These are phyloP conservation scores for Phytophthora rubi DNA, from an alignment of 352 stramenopile genomes.

Conservation along the genomic window DNA sequence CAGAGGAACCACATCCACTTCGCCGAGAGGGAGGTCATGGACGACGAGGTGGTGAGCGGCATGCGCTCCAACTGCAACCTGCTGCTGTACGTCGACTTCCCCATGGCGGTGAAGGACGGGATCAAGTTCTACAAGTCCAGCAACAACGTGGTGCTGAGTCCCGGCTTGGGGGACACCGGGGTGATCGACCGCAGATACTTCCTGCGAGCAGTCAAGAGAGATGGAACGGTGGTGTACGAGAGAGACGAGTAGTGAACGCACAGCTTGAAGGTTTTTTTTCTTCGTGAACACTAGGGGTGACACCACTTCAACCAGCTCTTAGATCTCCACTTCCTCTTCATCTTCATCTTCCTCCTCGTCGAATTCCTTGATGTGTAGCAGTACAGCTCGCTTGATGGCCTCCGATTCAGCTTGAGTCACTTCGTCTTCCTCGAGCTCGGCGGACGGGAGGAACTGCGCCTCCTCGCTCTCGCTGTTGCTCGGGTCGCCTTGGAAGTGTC, in stretches of 20 bases:
- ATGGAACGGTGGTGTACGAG: constrained; percentile 64
- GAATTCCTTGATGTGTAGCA: constrained; percentile 40
- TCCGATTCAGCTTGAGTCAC: constrained; percentile 23
- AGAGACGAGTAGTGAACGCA: constrained; percentile 26
- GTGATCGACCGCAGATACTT: constrained; percentile 69
- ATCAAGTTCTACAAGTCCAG: constrained; percentile 87
- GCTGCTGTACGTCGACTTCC: constrained; percentile 78
- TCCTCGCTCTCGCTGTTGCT: constrained; percentile 32
- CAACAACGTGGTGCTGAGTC: constrained; percentile 86
- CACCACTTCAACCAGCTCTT: constrained; percentile 1
- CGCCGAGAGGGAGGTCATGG: constrained; percentile 51
- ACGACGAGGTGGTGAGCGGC: constrained; percentile 77
- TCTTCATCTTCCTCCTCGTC: constrained; percentile 24
- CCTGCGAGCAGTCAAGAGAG: constrained; percentile 52
- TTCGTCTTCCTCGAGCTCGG: constrained; percentile 19
- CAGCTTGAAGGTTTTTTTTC: neutral
- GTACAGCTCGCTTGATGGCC: constrained; percentile 33
- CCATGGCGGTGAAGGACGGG: constrained; percentile 59
- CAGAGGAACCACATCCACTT: constrained; percentile 90
- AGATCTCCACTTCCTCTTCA: constrained; percentile 33
- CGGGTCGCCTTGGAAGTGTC: constrained; percentile 33
- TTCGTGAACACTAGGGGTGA: neutral
- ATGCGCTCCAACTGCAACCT: constrained; percentile 77
- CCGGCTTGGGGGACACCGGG: constrained; percentile 55
- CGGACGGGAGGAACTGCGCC: constrained; percentile 21